Base-by-base conservation (phyloP, 2,329 filamentous ascomycete species). In the Camptophora hylomeconis region DNA sequence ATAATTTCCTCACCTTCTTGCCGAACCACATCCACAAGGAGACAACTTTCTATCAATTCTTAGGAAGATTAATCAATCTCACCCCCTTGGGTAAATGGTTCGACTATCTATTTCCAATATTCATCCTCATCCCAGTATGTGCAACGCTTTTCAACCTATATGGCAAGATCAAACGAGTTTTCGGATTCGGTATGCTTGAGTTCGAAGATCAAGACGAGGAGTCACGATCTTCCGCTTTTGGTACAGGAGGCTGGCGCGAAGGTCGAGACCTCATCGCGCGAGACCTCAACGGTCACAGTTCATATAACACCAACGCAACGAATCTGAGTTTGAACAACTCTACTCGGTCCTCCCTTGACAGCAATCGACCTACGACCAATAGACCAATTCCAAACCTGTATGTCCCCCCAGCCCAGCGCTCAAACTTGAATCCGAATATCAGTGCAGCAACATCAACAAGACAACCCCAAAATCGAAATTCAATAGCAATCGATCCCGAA, bases 1-100 rank as follows among this genome's bases (percentile, higher is more conserved):
- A 93, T 69, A 98, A 98, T 57, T 98, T 95, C 49, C 68, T 93
- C 51, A 94, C 87, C 1, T 87, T 95, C 50, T 57, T 94, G 13
- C 79, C 80, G 1, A 65, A 63, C 5, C 62, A 64, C 8, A 71
- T 92, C 22, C 87, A 84, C 48, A 58, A 66, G 33, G 69, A 75
- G 44, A 94, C 86, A 0, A 73, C 75, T 1, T 98, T 95, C 54
- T 93, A 87, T 57, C 55, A 69, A 22, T 93, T 98, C 46, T 67
- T 98, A 0, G 89, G 89, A 5, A 60, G 71, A 23, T 67, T 83
- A 7, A 83, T 98, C 52, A 73, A 87, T 46, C 64, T 94, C 10
- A 94, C 84, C 0, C 72, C 76, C 0, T 60, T 94, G 1, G 83
- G 86, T 3, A 69, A 72, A 24, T 81, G 80, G 50, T 94, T 95